A percentile compares a stretch with the other conserved stretches of the same genome.
Evolutionary conservation across 169 alveolate genomes (phyloP).

Genomic region (Cyclospora cayetanensis): DNA sequence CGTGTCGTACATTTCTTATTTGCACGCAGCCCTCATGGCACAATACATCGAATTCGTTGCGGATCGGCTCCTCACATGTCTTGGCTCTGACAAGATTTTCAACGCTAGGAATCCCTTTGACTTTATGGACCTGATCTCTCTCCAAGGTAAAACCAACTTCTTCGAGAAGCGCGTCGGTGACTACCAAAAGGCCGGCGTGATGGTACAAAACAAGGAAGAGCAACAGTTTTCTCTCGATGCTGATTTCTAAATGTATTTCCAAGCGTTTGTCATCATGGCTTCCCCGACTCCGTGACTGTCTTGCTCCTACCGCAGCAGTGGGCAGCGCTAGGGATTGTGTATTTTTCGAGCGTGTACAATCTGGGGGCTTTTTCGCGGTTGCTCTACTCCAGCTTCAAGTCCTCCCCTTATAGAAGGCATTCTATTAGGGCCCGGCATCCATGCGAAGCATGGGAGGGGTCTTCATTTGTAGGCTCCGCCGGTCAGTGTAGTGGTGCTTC

Average conservation of each 20-base stretch:
- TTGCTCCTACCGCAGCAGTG: too few relatives aligned
- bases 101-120: slow-evolving; percentile 96
- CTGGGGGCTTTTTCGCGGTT: not conserved
- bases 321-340: not conserved
- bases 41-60: slow-evolving; percentile 98
- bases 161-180: slow-evolving; percentile 99
- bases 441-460: too few relatives aligned
- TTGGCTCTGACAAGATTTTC: slow-evolving; percentile 94
- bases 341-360: not conserved
- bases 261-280: too few relatives aligned
- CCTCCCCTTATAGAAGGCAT: too few relatives aligned
- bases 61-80: slow-evolving; percentile 95
- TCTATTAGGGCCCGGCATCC: too few relatives aligned
- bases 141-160: slow-evolving; percentile 99
- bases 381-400: too few relatives aligned
- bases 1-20: too few relatives aligned
- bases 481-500: too few relatives aligned
- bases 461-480: too few relatives aligned
- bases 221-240: slow-evolving; percentile 75
- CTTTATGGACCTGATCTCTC: slow-evolving; percentile 99
- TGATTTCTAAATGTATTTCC: slow-evolving; percentile 81
- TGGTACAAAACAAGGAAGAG: slow-evolving; percentile 76
- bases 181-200: slow-evolving; percentile 97
- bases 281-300: too few relatives aligned
- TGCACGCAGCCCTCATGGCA: slow-evolving; percentile 89